Evolutionary conservation across 2,329 filamentous ascomycete species (phyloP).

Genomic region (Neofusicoccum sp.): DNA sequence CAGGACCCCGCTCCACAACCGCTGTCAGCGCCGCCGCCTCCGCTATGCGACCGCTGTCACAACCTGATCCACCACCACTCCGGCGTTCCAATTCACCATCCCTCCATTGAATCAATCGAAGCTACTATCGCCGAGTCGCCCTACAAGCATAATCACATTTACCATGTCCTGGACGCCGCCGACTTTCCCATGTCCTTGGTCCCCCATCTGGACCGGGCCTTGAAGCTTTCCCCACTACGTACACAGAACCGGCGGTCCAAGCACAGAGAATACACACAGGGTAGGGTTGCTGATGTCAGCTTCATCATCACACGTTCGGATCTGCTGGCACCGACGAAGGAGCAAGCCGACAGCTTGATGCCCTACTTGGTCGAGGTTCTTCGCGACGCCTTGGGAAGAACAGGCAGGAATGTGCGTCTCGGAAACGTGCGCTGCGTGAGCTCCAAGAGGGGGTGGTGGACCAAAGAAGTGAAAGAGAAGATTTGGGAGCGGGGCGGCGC

Average conservation of each 20-base stretch:
- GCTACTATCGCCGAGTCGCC: constrained; percentile 86
- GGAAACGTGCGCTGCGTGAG: constrained; percentile 88
- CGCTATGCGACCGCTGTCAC: constrained; percentile 86
- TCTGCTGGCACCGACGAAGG: constrained; percentile 77
- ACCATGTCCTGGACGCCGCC: constrained; percentile 90
- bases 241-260: constrained; percentile 77
- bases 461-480: constrained; percentile 77
- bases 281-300: constrained; percentile 73
- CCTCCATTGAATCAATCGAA: constrained; percentile 74
- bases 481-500: constrained; percentile 82
- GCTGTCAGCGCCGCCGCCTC: constrained; percentile 30
- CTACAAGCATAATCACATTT: constrained; percentile 88
- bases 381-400: constrained; percentile 68
- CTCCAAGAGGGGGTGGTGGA: constrained; percentile 87
- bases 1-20: neutral
- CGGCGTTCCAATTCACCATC: constrained; percentile 73
- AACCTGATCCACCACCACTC: constrained; percentile 72
- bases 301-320: constrained; percentile 91
- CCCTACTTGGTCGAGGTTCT: constrained; percentile 77
- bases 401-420: constrained; percentile 69
- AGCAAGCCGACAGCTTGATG: constrained; percentile 82
- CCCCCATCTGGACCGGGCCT: constrained; percentile 67
- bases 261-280: constrained; percentile 61
- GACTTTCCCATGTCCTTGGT: constrained; percentile 95
- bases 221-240: constrained; percentile 71